Evolutionary conservation across 2,329 filamentous ascomycete genomes (phyloP).

Genomic region (Colletotrichum sp.): DNA sequence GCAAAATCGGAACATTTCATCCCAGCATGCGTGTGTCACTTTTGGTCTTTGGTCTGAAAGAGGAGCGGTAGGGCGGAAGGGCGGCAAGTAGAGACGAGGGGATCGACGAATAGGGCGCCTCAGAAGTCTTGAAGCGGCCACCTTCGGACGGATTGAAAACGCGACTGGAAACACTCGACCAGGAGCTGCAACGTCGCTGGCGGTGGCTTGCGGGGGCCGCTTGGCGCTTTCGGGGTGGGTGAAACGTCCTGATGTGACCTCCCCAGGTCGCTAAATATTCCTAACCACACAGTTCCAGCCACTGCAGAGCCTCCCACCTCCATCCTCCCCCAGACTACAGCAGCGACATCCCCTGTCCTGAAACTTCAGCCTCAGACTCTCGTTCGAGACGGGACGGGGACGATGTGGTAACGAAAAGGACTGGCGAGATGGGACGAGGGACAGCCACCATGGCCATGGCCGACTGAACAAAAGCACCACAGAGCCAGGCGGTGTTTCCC

Average conservation of each 20-base stretch:
- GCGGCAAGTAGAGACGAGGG: constrained; percentile 14
- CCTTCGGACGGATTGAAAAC: constrained; percentile 15
- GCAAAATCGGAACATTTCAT: neutral
- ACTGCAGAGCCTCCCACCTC: neutral
- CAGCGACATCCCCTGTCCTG: neutral
- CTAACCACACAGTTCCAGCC: neutral
- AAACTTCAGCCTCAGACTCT: constrained; percentile 16
- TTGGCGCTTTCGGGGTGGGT: neutral
- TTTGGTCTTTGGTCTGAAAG: neutral
- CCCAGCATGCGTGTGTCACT: neutral
- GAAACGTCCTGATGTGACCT: neutral
- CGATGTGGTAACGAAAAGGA: neutral
- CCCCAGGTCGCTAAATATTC: neutral
- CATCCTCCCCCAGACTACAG: neutral
- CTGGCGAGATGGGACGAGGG: neutral
- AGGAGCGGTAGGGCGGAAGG: neutral
- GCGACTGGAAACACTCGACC: constrained; percentile 9
- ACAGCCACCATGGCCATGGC: neutral
- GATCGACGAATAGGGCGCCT: constrained; percentile 4
- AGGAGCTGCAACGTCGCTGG: neutral
- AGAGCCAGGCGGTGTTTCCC: neutral
- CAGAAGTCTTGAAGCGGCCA: neutral
- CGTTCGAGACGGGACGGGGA: neutral
- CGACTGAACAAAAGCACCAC: neutral
- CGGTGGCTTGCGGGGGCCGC: neutral